phyloP scores from a whole-genome alignment of 139 green algal genomes.

The Nannochloris sp. region DNA sequence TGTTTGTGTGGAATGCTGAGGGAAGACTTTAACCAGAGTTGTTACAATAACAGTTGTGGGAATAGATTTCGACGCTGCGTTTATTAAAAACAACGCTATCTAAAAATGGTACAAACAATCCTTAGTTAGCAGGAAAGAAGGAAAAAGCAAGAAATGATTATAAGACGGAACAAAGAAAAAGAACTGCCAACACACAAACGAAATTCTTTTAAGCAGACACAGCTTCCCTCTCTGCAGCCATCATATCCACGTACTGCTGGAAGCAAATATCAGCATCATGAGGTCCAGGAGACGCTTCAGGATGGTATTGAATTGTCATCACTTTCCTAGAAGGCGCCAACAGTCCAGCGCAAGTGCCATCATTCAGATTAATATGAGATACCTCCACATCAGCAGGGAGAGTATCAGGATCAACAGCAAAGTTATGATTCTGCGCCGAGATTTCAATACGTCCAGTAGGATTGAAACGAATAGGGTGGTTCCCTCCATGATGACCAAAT shows the following conservation, averaged over 20 bases:
- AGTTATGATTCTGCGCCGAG: slow-evolving; percentile 99
- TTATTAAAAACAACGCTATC: no score
- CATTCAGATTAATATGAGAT: slow-evolving; percentile 98
- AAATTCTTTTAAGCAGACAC: slow-evolving; percentile 8
- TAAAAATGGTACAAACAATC: no score
- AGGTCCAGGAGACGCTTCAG: slow-evolving; percentile 91
- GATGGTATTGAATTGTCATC: slow-evolving; percentile 99
- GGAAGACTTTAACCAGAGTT: no score
- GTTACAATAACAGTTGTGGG: no score
- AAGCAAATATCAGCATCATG: slow-evolving; percentile 97
- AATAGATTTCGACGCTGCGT: no score
- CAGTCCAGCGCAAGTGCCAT: slow-evolving; percentile 94
- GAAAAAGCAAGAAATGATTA: no score
- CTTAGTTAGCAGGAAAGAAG: no score
- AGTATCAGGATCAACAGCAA: slow-evolving; percentile 86
- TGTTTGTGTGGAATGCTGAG: no score
- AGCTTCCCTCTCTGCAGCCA: slow-evolving; percentile 39
- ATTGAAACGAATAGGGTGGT: slow-evolving; percentile 90
- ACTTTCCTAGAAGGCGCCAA: slow-evolving; percentile 33
- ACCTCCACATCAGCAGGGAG: slow-evolving; percentile 79
- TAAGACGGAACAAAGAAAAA: no score
- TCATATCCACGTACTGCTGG: slow-evolving; percentile 78
- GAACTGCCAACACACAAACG: no score
- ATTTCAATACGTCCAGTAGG: slow-evolving; percentile 62
- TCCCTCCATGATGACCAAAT: slow-evolving; percentile 98